Base-by-base conservation (phyloP, 495 filamentous ascomycete species). In the Penicillium pancosmium region DNA sequence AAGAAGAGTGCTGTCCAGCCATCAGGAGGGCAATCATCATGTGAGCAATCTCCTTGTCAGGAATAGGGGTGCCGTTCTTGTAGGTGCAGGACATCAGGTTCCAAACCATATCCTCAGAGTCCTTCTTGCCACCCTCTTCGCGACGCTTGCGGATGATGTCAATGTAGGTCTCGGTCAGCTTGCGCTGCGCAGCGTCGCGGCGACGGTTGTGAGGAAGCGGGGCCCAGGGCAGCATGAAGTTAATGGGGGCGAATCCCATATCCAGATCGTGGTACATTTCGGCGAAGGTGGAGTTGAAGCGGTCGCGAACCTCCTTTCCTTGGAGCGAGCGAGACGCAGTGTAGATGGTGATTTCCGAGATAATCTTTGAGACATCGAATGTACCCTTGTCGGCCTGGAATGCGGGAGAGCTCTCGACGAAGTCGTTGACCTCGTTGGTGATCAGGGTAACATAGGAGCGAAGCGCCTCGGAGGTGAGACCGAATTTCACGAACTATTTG, bases 11-110 rank as follows among this genome's bases (percentile, higher is more conserved):
- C 61, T 88, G 85, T 46, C 85, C 85, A 46, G 85, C 85, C 83
- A 87, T 86, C 44, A 88, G 75, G 15, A 87, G 71, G 13, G 84
- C 85, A 56, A 88, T 88, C 85, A 88, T 87, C 78, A 88, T 87
- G 62, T 86, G 82, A 5, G 85, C 85, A 52, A 87, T 73, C 61
- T 88, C 84, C 59, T 79, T 68, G 59, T 88, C 84, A 1, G 85
- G 84, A n/a, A 87, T 66, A 5, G 77, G 78, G 18, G 71, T 82
- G 55, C 85, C 85, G 59, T 86, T 77, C 68, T 87, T 88, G 72
- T 88, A 88, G 15, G 68, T 74, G 70, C 79, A 85, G 34, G 74
- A 76, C 85, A 87, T 88, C 46, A 88, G 71, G 61, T 87, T 86
- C 85, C 85, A 87, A 55, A 87, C 84, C 85, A 88, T 88, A 60